phyloP scores from a whole-genome alignment of 2,329 filamentous ascomycete species.

The Colletotrichum limetticola region DNA sequence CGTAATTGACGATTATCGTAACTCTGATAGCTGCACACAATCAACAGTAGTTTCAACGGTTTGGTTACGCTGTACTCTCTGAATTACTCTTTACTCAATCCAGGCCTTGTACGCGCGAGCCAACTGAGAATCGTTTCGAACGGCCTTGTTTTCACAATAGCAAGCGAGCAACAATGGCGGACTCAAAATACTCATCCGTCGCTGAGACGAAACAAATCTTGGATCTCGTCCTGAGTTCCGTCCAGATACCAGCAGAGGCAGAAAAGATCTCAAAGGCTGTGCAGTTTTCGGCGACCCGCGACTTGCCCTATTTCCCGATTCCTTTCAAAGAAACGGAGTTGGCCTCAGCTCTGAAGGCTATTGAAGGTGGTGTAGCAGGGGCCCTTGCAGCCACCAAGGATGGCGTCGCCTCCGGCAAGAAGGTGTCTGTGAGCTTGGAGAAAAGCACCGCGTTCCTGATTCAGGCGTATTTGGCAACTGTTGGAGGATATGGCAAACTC shows the following conservation, averaged over 20 bases:
- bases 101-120: not conserved
- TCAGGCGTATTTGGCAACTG: slow-evolving; percentile 48
- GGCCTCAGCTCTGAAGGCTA: slow-evolving; percentile 54
- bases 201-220: slow-evolving; percentile 41
- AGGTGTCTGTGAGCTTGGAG: slow-evolving; percentile 47
- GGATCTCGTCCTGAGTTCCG: slow-evolving; percentile 41
- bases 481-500: slow-evolving; percentile 51
- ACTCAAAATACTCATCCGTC: slow-evolving; percentile 39
- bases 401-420: slow-evolving; percentile 27
- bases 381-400: slow-evolving; percentile 43
- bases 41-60: not conserved
- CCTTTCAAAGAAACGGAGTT: slow-evolving; percentile 60
- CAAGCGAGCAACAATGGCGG: slow-evolving; percentile 5
- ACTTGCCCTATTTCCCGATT: slow-evolving; percentile 56
- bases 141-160: not conserved
- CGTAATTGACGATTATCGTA: not conserved
- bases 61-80: not conserved
- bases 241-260: slow-evolving; percentile 43
- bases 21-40: not conserved
- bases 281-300: slow-evolving; percentile 46
- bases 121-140: not conserved
- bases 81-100: not conserved
- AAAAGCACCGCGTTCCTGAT: slow-evolving; percentile 56
- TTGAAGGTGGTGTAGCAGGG: slow-evolving; percentile 50
- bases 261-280: slow-evolving; percentile 39